Evolutionary conservation across 2,329 filamentous ascomycete species (phyloP).

Genomic region (Lecanosticta acicola): DNA sequence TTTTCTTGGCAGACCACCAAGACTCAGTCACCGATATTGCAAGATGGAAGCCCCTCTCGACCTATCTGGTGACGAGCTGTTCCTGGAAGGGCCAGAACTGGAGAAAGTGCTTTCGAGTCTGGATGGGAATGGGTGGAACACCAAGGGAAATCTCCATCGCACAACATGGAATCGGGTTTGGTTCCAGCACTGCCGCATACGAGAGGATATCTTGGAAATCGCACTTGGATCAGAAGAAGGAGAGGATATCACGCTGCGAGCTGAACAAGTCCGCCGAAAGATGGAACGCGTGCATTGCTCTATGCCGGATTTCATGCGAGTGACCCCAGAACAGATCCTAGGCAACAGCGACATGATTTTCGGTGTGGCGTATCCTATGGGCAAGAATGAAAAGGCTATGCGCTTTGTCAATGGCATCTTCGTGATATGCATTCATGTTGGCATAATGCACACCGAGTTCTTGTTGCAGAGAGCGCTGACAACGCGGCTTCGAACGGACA

Average conservation of each 20-base stretch:
- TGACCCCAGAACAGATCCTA: slow-evolving; percentile 27
- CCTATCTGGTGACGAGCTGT: slow-evolving; percentile 46
- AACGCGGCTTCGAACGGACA: slow-evolving; percentile 35
- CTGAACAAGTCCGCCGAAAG: slow-evolving; percentile 36
- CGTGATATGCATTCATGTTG: slow-evolving; percentile 33
- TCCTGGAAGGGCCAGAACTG: slow-evolving; percentile 42
- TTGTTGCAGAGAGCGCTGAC: slow-evolving; percentile 54
- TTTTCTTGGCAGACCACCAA: slow-evolving; percentile 46
- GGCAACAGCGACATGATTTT: slow-evolving; percentile 14
- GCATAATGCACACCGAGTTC: slow-evolving; percentile 53
- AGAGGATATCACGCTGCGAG: slow-evolving; percentile 36
- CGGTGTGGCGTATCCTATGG: slow-evolving; percentile 7
- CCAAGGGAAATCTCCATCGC: slow-evolving; percentile 38
- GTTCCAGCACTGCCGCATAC: slow-evolving; percentile 45
- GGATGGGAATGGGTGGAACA: slow-evolving; percentile 51
- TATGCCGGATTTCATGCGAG: slow-evolving; percentile 28
- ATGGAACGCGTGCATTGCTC: slow-evolving; percentile 37
- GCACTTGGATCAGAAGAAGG: slow-evolving; percentile 42
- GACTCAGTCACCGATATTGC: slow-evolving; percentile 46
- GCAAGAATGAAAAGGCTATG: slow-evolving; percentile 15
- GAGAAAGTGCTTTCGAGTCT: slow-evolving; percentile 37
- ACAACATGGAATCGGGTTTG: slow-evolving; percentile 46
- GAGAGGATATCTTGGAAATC: slow-evolving; percentile 56
- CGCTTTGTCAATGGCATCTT: slow-evolving; percentile 41
- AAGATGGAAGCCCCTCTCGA: slow-evolving; percentile 52